Base-by-base conservation (phyloP, 1,284 basidiomycete genomes). In the Moesziomyces globuligerus region DNA sequence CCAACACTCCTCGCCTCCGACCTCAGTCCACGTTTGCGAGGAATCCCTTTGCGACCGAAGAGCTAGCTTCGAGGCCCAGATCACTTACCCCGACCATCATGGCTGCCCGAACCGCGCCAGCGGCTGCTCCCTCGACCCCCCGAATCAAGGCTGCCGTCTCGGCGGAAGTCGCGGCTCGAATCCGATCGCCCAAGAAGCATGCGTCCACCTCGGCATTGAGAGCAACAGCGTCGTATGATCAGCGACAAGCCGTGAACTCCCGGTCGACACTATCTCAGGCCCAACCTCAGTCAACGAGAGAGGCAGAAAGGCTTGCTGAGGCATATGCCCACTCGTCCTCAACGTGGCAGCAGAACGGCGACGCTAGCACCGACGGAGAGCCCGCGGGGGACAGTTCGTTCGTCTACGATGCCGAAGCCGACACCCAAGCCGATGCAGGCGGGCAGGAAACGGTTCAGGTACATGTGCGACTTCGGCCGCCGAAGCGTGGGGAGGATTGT, bases 401-500 rank as follows among this genome's bases (percentile, higher is more conserved):
- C 41, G 70, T 76, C n/a, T 69, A 76, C 40, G 58, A 71, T 28
- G 73, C 71, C 0, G 56, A 55, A 4, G 49, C 42, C 15, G 37
- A 39, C 18, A 15, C 39, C 34, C 43, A 15, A 11, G 40, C 38
- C 0, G 66, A 47, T 7, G 38, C 18, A 7, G 39, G 21, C 15
- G 59, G 48, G 3, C 48, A 51, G 0, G 74, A 67, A 10, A 74
- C 71, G n/a, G 72, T 75, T 3, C 61, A 66, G 44, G 77, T 79
- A 28, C 75, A 79, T 29, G 61, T 79, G 3, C 71, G 77, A 21
- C 56, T 75, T 20, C 58, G 73, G 1, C 75, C 75, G 11, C 67
- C 66, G 2, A 72, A 69, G 26, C 40, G 49, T 0, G 46, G 52
- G 28, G 77, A 81, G 32, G 65, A 72, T 7, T 75, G 72, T 29